Base-by-base conservation (phyloP, 768 basidiomycete genomes). In the Boletus rubropictus region DNA sequence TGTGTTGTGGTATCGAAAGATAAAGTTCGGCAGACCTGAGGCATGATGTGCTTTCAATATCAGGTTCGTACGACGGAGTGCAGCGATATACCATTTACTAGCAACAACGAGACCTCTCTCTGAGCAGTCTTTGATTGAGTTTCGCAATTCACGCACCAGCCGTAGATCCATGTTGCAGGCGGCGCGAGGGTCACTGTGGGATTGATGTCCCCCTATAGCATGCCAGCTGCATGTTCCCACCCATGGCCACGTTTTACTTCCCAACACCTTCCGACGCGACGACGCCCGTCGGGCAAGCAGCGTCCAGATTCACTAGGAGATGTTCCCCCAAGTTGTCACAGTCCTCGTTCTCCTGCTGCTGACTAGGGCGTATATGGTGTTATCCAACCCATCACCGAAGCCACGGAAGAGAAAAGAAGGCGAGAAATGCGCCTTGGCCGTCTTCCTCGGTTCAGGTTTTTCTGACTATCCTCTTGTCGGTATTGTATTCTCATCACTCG, bases 371-470 rank as follows among this genome's bases (percentile, higher is more conserved):
- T 58, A 42, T 46, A 20, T 55, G 24, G 46, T 63, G 31, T 25
- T 63, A 17, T 48, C 43, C 52, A 51, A 17, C 3, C 22, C 35
- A 17, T 17, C 44, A 7, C 35, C 55, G 44, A 57, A 54, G 34
- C 35, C 44, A 29, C 51, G 47, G n/a, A 49, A 39, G 36, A 52
- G 51, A 48, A 50, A 27, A 9, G 48, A 50, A 1, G 34, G 36
- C 7, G 56, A 63, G 38, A 72, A 54, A 50, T 78, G 77, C 51
- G 65, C 62, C 31, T 68, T 96, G 14, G 92, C 88, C 4, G 80
- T 96, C 42, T 96, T 97, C 59, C 78, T 98, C 11, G 95, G 95
- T 48, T 98, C 95, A 63, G 94, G 94, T 88, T 59, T 60, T 74
- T 66, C 44, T 25, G 40, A 42, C 17, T 44, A 37, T 24, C 38